Conservation (phyloP, 306 rosid species). For the Prosopis cineraria region DNA sequence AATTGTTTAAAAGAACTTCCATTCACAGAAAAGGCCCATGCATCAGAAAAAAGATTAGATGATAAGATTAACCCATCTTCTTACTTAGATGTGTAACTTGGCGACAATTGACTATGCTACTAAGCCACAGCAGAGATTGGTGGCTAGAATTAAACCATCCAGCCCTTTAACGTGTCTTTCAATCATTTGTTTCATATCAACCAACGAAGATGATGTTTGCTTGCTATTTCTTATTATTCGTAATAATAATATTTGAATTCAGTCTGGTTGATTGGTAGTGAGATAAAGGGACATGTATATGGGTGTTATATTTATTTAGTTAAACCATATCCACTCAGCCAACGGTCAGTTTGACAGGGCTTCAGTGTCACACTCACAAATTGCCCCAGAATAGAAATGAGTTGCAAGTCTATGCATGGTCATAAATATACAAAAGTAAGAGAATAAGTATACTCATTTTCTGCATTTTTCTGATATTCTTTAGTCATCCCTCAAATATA, state of each 20-base stretch:
- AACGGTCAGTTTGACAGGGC: background rate
- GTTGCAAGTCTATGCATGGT: no score
- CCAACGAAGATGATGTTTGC: background rate
- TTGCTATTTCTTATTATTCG: background rate
- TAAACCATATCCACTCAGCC: background rate
- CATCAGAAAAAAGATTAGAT: background rate
- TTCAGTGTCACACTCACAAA: background rate
- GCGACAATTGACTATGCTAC: no score
- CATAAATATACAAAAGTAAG: no score
- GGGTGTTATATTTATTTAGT: background rate
- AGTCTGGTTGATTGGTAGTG: background rate
- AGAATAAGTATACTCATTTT: no score
- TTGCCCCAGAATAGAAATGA: no score
- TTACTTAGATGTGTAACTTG: no score
- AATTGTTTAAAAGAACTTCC: slow-evolving; percentile 12
- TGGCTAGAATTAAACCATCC: no score
- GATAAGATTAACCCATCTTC: background rate
- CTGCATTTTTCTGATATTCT: no score
- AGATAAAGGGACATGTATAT: background rate
- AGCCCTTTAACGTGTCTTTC: background rate
- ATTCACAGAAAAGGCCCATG: background rate
- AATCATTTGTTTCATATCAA: background rate
- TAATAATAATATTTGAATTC: background rate
- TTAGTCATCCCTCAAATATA: no score
- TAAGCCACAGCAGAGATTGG: no score